phyloP scores from a whole-genome alignment of 2,329 filamentous ascomycete species.

The Beauveria sp. region DNA sequence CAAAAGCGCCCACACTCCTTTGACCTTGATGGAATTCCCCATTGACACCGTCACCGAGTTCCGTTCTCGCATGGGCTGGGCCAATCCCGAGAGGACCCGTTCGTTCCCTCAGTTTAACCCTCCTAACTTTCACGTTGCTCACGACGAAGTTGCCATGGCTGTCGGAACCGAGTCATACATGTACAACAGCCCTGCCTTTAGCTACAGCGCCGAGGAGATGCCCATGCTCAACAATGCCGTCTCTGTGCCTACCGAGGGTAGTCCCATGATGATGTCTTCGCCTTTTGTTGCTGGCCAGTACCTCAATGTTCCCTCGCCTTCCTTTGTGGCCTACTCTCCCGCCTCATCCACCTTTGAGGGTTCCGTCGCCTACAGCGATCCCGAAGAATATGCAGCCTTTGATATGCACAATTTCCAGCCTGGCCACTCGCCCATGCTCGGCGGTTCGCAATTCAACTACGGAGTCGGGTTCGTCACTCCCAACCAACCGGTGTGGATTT shows the following conservation, averaged over 20 bases:
- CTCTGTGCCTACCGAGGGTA: constrained; percentile 41
- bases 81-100: constrained; percentile 48
- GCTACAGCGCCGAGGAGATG: constrained; percentile 57
- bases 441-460: constrained; percentile 35
- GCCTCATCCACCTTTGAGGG: constrained; percentile 55
- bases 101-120: constrained; percentile 55
- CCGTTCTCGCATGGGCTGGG: constrained; percentile 61
- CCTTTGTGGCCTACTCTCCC: constrained; percentile 53
- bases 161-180: constrained; percentile 37
- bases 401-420: constrained; percentile 37
- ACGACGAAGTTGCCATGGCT: constrained; percentile 36
- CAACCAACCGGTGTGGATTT: constrained; percentile 55
- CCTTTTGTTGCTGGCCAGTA: constrained; percentile 49
- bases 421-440: constrained; percentile 39
- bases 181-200: constrained; percentile 53
- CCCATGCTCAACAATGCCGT: constrained; percentile 45
- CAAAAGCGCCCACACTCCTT: constrained; percentile 51
- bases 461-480: constrained; percentile 55
- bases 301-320: constrained; percentile 55
- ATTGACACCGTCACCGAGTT: constrained; percentile 63
- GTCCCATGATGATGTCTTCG: constrained; percentile 49
- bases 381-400: constrained; percentile 47
- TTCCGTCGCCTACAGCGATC: constrained; percentile 56
- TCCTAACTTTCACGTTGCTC: constrained; percentile 43
- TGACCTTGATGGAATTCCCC: constrained; percentile 65